Evolutionary conservation across 768 basidiomycete species (phyloP).

Genomic region (Lactarius quietus): DNA sequence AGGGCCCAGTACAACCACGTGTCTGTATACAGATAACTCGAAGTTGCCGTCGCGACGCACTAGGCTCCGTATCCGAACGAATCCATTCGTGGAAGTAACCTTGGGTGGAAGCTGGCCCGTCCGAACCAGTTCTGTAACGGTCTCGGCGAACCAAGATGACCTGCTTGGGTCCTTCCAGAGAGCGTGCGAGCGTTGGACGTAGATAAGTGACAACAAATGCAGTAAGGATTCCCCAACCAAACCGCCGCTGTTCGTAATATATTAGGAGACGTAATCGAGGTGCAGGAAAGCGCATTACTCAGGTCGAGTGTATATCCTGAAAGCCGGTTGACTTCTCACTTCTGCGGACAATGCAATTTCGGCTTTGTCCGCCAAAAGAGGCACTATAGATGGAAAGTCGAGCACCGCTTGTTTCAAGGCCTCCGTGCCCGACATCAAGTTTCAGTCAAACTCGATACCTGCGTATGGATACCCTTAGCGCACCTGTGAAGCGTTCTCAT

Average conservation of each 20-base stretch:
- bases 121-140: conserved; percentile 43
- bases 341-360: conserved; percentile 60
- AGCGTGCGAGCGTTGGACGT: conserved; percentile 68
- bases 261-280: neutral
- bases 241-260: neutral
- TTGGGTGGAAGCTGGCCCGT: conserved; percentile 34
- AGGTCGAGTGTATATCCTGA: conserved; percentile 66
- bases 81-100: conserved; percentile 33
- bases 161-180: conserved; percentile 78
- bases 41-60: conserved; percentile 34
- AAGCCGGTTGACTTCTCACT: conserved; percentile 57
- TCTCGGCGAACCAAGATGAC: conserved; percentile 66
- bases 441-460: conserved; percentile 33
- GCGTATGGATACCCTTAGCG: conserved; percentile 2
- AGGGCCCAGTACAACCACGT: conserved; percentile 70
- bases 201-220: conserved; percentile 85
- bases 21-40: conserved; percentile 61
- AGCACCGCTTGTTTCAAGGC: conserved; percentile 72
- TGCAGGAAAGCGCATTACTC: conserved; percentile 41
- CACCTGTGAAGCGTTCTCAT: conserved; percentile 12
- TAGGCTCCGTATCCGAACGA: conserved; percentile 41
- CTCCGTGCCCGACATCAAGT: conserved; percentile 55
- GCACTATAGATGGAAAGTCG: conserved; percentile 77
- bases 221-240: conserved; percentile 42
- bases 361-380: conserved; percentile 81